Conservation (phyloP, 2,329 filamentous ascomycete genomes). For the Stylonectria norvegica region DNA sequence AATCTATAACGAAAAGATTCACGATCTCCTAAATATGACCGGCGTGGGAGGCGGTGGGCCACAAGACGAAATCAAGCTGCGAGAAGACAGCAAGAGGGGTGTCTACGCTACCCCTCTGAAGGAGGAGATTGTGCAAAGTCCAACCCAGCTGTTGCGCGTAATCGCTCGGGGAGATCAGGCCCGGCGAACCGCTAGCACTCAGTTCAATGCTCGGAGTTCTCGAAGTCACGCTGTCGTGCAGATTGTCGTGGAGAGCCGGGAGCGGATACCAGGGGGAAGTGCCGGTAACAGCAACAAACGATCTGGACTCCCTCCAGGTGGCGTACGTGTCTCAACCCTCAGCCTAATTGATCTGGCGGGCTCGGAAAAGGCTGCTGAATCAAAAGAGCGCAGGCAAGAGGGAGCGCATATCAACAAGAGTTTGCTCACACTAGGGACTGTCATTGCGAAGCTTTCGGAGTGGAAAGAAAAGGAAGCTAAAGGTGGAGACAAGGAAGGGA, state of each 20-base stretch:
- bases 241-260: constrained; percentile 95
- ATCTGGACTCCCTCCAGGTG: constrained; percentile 71
- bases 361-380: constrained; percentile 92
- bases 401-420: constrained; percentile 99
- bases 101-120: constrained; percentile 96
- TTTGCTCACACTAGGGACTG: constrained; percentile 87
- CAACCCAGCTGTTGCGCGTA: constrained; percentile 88
- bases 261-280: constrained; percentile 63
- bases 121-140: constrained; percentile 97
- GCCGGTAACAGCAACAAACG: constrained; percentile 52
- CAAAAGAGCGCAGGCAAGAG: constrained; percentile 89
- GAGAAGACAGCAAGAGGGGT: constrained; percentile 92
- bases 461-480: constrained; percentile 79
- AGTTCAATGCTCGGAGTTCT: constrained; percentile 95
- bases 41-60: constrained; percentile 51
- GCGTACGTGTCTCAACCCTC: constrained; percentile 90
- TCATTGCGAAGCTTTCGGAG: constrained; percentile 89
- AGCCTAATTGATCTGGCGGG: constrained; percentile 95
- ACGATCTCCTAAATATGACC: constrained; percentile 79
- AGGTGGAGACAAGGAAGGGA: constrained; percentile 73
- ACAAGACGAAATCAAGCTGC: constrained; percentile 93
- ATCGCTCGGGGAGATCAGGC: constrained; percentile 93
- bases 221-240: constrained; percentile 98
- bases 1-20: constrained; percentile 98
- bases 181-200: constrained; percentile 85